A percentile compares a stretch with the other conserved stretches of the same genome.
Conservation (phyloP, 129 eudicot species). For the Helianthus tuberosus region DNA sequence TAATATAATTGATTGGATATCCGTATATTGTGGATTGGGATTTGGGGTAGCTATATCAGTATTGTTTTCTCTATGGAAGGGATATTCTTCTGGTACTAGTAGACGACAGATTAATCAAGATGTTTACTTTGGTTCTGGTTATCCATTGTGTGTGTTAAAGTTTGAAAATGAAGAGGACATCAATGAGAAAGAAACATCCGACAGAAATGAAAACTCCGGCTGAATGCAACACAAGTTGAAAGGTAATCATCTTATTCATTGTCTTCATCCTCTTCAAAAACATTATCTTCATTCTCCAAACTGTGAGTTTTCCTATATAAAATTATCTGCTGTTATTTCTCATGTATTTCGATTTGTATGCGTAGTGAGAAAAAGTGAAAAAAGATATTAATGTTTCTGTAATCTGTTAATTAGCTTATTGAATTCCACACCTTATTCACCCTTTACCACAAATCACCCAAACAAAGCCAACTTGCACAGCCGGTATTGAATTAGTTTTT, state of each 20-base stretch:
- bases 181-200: no score
- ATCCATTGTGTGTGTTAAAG: no score
- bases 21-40: constrained; percentile 50
- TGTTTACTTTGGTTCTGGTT: no score
- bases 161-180: no score
- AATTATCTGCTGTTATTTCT: neutral
- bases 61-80: constrained; percentile 41
- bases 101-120: neutral
- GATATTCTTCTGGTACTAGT: constrained; percentile 24
- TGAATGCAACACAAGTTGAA: no score
- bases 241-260: no score
- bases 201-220: no score
- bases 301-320: neutral
- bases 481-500: no score
- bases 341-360: neutral
- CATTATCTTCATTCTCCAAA: neutral
- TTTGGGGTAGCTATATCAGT: constrained; percentile 42
- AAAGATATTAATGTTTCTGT: neutral
- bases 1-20: constrained; percentile 46
- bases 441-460: no score
- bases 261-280: neutral
- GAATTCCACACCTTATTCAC: no score
- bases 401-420: neutral
- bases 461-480: no score
- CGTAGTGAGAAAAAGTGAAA: neutral